Base-by-base conservation (phyloP, 2,329 filamentous ascomycete species). In the Exophiala calicioides region DNA sequence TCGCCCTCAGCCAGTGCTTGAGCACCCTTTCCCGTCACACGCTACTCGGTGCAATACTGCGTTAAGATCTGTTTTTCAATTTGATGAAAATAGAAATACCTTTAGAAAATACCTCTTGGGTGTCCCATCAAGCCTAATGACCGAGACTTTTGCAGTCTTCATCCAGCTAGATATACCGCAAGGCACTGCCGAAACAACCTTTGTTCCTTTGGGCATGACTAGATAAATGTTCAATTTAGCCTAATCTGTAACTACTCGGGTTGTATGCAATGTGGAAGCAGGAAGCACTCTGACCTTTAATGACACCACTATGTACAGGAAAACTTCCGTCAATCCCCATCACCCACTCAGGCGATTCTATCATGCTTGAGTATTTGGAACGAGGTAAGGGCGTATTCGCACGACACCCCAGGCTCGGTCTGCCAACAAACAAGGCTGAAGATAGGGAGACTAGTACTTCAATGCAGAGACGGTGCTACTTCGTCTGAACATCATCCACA, bases 81-180 rank as follows among this genome's bases (percentile, higher is more conserved):
- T 31, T 21, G 18, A 12, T 27, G 12, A 10, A 13, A 10, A 18
- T 8, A 37, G 2, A 7, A 32, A 29, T 19, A 39, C 46, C 47
- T 64, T 65, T 2, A 63, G 34, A 35, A 65, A 65, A 43, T 58
- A 65, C 26, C 35, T 41, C 13, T 56, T 52, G 4, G 33, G 38
- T 3, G 27, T 55, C 2, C 62, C 61, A 35, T 60, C 47, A 3
- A 33, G 8, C 16, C 53, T 27, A 35, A 52, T 36, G 5, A 53
- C 57, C 19, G 53, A 58, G 30, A 65, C 33, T 20, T 57, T 56
- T 8, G 55, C 60, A 5, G 63, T 64, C 15, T 44, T 55, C 6
- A 61, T 57, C 63, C 63, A 65, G n/a, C 53, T 50, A 16, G 63
- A 64, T 19, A 45, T 55, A 18, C 60, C 60, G 44, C 47, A 61